A percentile compares a stretch with the other conserved stretches of the same genome.
phyloP scores from a whole-genome alignment of 2,329 filamentous ascomycete species.

The Aspergillus vadensis region DNA sequence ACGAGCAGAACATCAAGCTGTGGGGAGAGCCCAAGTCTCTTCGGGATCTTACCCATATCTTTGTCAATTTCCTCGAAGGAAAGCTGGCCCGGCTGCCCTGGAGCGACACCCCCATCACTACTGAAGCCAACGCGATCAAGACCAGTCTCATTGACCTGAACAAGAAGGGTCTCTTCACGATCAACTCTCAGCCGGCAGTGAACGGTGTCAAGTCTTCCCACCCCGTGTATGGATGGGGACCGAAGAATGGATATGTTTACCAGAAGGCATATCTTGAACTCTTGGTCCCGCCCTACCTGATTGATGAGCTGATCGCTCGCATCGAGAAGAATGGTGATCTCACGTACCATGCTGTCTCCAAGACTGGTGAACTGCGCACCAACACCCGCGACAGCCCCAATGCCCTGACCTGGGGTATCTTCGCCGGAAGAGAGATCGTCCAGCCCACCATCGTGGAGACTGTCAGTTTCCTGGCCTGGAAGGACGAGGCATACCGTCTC shows the following conservation, averaged over 20 bases:
- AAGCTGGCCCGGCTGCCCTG: slow-evolving; percentile 83
- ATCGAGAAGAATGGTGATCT: slow-evolving; percentile 78
- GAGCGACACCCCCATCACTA: slow-evolving; percentile 86
- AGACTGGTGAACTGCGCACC: slow-evolving; percentile 75
- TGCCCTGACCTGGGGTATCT: slow-evolving; percentile 99
- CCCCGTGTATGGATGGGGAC: slow-evolving; percentile 89
- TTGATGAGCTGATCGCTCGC: slow-evolving; percentile 73
- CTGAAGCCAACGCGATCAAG: slow-evolving; percentile 78
- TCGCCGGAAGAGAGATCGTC: slow-evolving; percentile 98
- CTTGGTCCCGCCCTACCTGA: slow-evolving; percentile 77
- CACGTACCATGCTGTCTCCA: slow-evolving; percentile 93
- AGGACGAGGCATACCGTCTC: slow-evolving; percentile 92
- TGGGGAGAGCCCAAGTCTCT: slow-evolving; percentile 86
- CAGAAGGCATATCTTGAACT: slow-evolving; percentile 97
- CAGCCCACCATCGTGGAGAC: slow-evolving; percentile 99
- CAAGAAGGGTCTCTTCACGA: slow-evolving; percentile 81
- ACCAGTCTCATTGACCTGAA: slow-evolving; percentile 79
- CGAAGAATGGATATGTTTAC: slow-evolving; percentile 92
- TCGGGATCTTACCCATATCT: slow-evolving; percentile 78
- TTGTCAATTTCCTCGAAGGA: slow-evolving; percentile 80
- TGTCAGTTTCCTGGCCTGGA: slow-evolving; percentile 96
- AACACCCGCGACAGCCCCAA: slow-evolving; percentile 87
- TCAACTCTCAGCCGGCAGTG: slow-evolving; percentile 96
- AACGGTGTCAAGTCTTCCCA: slow-evolving; percentile 87
- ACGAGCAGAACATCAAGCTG: slow-evolving; percentile 91